phyloP scores from a whole-genome alignment of 202 grass and related monocot genomes.

The Carex sylvatica region DNA sequence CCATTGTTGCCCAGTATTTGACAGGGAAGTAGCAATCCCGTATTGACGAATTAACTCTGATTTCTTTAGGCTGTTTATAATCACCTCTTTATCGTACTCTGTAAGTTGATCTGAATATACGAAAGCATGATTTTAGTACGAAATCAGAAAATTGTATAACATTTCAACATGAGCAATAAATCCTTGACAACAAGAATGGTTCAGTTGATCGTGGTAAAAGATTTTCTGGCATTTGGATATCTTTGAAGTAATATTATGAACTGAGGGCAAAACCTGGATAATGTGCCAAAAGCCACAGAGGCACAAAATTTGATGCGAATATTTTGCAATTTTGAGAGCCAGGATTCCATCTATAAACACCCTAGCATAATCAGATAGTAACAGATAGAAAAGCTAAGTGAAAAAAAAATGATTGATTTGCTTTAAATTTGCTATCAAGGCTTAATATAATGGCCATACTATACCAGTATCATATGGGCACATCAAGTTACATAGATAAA shows the following conservation, averaged over 20 bases:
- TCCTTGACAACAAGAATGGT: not conserved
- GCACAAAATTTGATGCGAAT: constrained; percentile 93
- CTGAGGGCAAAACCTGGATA: constrained; percentile 39
- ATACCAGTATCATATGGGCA: not conserved
- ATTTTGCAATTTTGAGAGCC: constrained; percentile 48
- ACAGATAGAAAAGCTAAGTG: not conserved
- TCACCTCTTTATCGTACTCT: constrained; percentile 27
- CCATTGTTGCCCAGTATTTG: constrained; percentile 81
- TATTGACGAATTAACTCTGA: constrained; percentile 64
- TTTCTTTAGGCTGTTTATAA: constrained; percentile 59
- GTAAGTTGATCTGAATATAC: constrained; percentile 28
- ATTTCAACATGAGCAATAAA: not conserved
- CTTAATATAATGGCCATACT: not conserved
- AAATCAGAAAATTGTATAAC: not conserved
- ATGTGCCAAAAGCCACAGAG: constrained; percentile 64
- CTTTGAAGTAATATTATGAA: constrained; percentile 1
- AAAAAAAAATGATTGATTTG: not conserved
- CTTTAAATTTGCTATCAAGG: not conserved
- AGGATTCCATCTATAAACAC: constrained; percentile 50
- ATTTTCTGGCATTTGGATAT: not conserved
- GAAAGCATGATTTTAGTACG: not conserved
- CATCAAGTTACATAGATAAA: not conserved
- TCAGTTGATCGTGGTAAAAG: not conserved
- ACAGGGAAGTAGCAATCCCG: constrained; percentile 85
- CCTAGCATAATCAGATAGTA: constrained; percentile 43